Evolutionary conservation across 306 rosid genomes (phyloP).

Genomic region (Ormosia emarginata): DNA sequence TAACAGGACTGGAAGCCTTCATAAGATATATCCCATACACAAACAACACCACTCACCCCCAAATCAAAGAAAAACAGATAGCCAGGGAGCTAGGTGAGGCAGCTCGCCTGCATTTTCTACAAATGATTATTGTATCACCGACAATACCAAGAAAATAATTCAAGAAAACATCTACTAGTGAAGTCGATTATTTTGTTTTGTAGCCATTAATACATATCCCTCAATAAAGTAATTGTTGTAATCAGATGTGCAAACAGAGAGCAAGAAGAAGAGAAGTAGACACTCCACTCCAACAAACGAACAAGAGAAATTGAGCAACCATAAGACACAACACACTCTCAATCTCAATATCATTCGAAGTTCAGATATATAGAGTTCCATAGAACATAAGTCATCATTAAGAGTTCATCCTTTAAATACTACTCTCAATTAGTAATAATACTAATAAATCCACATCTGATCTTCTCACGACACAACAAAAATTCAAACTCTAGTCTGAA

Average conservation of each 20-base stretch:
- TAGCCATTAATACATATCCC: not conserved
- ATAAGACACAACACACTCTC: not conserved
- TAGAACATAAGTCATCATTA: not conserved
- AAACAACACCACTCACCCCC: constrained; percentile 8
- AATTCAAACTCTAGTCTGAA: not conserved
- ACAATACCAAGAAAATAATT: not conserved
- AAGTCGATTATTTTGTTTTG: not conserved
- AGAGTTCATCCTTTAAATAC: not conserved
- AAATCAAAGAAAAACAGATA: constrained; percentile 4
- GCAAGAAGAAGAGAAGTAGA: not conserved
- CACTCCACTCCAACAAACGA: not conserved
- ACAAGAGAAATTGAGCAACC: not conserved
- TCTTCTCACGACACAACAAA: not conserved
- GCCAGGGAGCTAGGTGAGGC: not conserved
- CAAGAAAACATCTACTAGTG: not conserved
- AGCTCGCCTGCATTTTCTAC: not conserved
- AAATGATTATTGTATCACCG: not conserved
- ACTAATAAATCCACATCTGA: not conserved
- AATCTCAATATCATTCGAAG: not conserved
- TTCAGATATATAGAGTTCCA: not conserved
- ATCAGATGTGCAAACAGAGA: not conserved
- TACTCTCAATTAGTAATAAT: not conserved
- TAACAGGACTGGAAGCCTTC: not conserved
- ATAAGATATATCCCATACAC: not conserved
- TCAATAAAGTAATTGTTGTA: not conserved